These are phyloP conservation scores for Myriosclerotinia scirpicola DNA, from an alignment of 2,329 filamentous ascomycete genomes.

Conservation along the genomic window DNA sequence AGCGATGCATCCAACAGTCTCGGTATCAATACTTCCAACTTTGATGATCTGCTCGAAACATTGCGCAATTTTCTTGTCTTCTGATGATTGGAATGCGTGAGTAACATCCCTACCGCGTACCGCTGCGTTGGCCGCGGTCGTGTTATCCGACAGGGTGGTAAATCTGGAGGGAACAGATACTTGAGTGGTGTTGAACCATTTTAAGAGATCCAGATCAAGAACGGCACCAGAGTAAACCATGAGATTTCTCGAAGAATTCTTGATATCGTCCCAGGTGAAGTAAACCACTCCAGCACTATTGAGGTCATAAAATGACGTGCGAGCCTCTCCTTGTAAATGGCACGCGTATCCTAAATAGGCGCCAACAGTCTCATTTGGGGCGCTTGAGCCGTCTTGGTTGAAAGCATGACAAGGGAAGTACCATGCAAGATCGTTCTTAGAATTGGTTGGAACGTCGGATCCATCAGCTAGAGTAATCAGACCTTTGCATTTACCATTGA, in stretches of 20 bases:
- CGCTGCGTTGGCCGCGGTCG: slow-evolving; percentile 56
- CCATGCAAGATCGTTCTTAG: slow-evolving; percentile 77
- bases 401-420: slow-evolving; percentile 93
- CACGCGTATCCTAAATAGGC: slow-evolving; percentile 86
- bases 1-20: slow-evolving; percentile 94
- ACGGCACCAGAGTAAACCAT: slow-evolving; percentile 94
- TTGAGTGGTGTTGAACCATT: slow-evolving; percentile 85
- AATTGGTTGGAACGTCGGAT: slow-evolving; percentile 79
- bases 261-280: slow-evolving; percentile 93
- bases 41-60: slow-evolving; percentile 94
- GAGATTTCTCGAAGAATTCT: slow-evolving; percentile 83
- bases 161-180: slow-evolving; percentile 76
- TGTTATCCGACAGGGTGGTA: slow-evolving; percentile 72
- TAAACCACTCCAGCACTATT: slow-evolving; percentile 79
- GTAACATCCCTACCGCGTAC: slow-evolving; percentile 87
- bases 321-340: slow-evolving; percentile 71
- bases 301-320: slow-evolving; percentile 75
- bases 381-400: slow-evolving; percentile 87
- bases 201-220: slow-evolving; percentile 81
- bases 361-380: slow-evolving; percentile 69
- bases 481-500: slow-evolving; percentile 94
- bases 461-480: slow-evolving; percentile 70
- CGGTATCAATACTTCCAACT: slow-evolving; percentile 92
- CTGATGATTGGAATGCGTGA: slow-evolving; percentile 74
- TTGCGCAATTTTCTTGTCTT: slow-evolving; percentile 78